These are phyloP conservation scores for Dianthus caryophyllus DNA, from an alignment of 148 eudicot genomes.

Conservation along the genomic window DNA sequence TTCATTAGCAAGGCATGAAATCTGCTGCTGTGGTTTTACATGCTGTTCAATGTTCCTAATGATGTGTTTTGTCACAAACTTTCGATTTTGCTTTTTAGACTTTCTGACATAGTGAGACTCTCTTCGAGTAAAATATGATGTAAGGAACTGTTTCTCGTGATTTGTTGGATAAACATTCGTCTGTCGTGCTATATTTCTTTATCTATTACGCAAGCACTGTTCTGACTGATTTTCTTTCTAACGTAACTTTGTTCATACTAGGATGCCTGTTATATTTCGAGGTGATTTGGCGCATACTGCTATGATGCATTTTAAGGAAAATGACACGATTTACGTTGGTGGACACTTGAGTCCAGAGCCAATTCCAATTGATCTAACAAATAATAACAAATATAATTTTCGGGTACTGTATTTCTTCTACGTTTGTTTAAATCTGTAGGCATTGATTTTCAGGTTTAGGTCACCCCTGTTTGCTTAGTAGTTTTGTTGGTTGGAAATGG, in stretches of 20 bases:
- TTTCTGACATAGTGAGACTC: background rate
- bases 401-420: conserved; percentile 38
- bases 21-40: background rate
- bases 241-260: conserved; percentile 15
- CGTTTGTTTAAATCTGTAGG: background rate
- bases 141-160: background rate
- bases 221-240: conserved; percentile 8
- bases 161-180: background rate
- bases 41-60: background rate
- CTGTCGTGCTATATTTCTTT: background rate
- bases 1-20: background rate
- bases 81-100: background rate
- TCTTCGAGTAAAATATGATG: background rate
- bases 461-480: background rate
- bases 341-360: conserved; percentile 55
- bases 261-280: conserved; percentile 72
- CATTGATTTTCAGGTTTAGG: background rate
- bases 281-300: conserved; percentile 79
- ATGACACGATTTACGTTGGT: conserved; percentile 43
- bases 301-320: conserved; percentile 52
- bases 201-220: background rate
- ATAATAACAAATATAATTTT: conserved; percentile 29
- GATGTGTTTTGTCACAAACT: no score
- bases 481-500: no score
- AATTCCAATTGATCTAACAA: conserved; percentile 33